Percentiles rank a stretch among this genome's conserved stretches.
phyloP scores from a whole-genome alignment of 2,329 filamentous ascomycete species.

The Fusarium verticillioides region DNA sequence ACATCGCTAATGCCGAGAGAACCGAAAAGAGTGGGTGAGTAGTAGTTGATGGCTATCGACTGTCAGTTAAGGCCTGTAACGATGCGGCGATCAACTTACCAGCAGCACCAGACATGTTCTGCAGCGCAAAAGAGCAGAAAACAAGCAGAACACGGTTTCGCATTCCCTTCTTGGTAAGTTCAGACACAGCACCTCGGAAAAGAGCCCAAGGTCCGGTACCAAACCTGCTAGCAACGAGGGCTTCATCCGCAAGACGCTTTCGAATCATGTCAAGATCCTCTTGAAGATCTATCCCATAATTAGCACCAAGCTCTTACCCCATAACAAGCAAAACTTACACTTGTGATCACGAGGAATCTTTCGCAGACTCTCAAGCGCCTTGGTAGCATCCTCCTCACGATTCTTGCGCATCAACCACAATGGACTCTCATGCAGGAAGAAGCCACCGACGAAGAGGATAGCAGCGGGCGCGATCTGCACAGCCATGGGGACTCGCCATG shows the following conservation, averaged over 20 bases:
- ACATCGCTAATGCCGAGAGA: slow-evolving; percentile 59
- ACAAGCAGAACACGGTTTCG: slow-evolving; percentile 53
- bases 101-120: slow-evolving; percentile 55
- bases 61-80: too few relatives aligned
- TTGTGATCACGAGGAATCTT: slow-evolving; percentile 55
- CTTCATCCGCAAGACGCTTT: slow-evolving; percentile 50
- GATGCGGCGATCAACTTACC: slow-evolving; percentile 30
- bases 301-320: background rate
- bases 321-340: slow-evolving; percentile 34
- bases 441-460: slow-evolving; percentile 56
- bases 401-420: slow-evolving; percentile 52
- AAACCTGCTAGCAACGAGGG: slow-evolving; percentile 47
- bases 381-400: slow-evolving; percentile 48
- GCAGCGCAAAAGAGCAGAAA: slow-evolving; percentile 52
- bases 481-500: slow-evolving; percentile 62
- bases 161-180: slow-evolving; percentile 54
- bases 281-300: slow-evolving; percentile 51
- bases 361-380: slow-evolving; percentile 53
- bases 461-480: slow-evolving; percentile 58
- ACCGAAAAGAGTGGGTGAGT: slow-evolving; percentile 54
- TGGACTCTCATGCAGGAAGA: slow-evolving; percentile 57
- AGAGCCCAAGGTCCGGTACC: slow-evolving; percentile 49
- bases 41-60: slow-evolving; percentile 53
- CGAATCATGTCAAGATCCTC: slow-evolving; percentile 61
- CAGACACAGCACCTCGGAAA: slow-evolving; percentile 49